phyloP scores from a whole-genome alignment of 345 rosid genomes.

The Garcia nutans region DNA sequence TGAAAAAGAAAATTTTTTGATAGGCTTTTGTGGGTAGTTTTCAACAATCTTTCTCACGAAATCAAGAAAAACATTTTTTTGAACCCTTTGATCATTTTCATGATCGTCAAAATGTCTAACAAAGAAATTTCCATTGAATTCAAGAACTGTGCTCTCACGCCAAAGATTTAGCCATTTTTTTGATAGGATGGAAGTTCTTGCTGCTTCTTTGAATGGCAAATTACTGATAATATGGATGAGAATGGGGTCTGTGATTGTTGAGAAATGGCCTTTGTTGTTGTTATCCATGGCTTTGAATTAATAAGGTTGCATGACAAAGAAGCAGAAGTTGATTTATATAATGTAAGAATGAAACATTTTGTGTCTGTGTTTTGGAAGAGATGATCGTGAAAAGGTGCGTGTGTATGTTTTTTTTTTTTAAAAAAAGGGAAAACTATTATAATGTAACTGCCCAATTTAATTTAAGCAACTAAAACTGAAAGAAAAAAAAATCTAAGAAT shows the following conservation, averaged over 20 bases:
- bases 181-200: constrained; percentile 31
- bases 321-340: background rate
- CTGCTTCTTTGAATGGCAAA: constrained; percentile 42
- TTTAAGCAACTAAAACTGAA: too few species aligned
- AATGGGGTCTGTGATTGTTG: constrained; percentile 14
- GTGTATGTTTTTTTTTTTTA: too few species aligned
- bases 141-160: constrained; percentile 17
- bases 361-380: too few species aligned
- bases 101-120: constrained; percentile 1
- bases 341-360: too few species aligned
- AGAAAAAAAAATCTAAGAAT: too few species aligned
- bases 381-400: too few species aligned
- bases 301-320: background rate
- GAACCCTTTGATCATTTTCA: background rate
- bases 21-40: background rate
- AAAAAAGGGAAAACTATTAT: too few species aligned
- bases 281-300: constrained; percentile 15
- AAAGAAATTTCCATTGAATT: constrained; percentile 34
- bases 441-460: too few species aligned
- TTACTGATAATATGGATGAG: constrained; percentile 25
- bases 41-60: constrained; percentile 24
- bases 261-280: constrained; percentile 21
- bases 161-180: constrained; percentile 31
- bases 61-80: constrained; percentile 21
- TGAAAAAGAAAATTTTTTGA: constrained; percentile 24